phyloP scores from a whole-genome alignment of 306 rosid genomes.

The Casuarina equisetifolia region DNA sequence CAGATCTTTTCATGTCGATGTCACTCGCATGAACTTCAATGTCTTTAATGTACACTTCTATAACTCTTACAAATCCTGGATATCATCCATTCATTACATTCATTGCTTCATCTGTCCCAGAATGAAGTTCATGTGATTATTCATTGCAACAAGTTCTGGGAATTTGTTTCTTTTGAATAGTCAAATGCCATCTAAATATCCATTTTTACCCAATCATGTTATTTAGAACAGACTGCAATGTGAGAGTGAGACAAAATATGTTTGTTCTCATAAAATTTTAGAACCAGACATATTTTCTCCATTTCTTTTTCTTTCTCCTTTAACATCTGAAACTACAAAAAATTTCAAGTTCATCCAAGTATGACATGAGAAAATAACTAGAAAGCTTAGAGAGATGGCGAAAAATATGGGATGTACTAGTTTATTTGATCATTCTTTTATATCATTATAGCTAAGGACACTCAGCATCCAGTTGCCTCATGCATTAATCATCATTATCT shows the following conservation, averaged over 20 bases:
- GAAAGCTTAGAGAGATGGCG: neutral
- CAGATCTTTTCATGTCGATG: neutral
- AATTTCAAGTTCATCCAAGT: neutral
- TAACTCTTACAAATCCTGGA: neutral
- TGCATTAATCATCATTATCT: neutral
- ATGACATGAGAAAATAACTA: neutral
- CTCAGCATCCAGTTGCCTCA: neutral
- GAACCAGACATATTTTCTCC: neutral
- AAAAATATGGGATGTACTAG: neutral
- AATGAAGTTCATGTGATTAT: neutral
- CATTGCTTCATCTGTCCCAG: neutral
- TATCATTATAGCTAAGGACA: neutral
- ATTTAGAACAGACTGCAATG: neutral
- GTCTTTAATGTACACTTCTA: neutral
- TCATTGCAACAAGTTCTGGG: neutral
- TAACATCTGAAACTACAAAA: neutral
- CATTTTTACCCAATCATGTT: neutral
- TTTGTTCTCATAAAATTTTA: neutral
- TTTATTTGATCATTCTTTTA: neutral
- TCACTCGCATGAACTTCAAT: neutral
- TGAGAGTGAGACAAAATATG: neutral
- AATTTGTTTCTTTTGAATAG: neutral
- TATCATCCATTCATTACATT: neutral
- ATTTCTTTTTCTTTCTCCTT: neutral
- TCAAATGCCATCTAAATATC: neutral